phyloP scores from a whole-genome alignment of 2,329 filamentous ascomycete genomes.

The Alternaria rosae region DNA sequence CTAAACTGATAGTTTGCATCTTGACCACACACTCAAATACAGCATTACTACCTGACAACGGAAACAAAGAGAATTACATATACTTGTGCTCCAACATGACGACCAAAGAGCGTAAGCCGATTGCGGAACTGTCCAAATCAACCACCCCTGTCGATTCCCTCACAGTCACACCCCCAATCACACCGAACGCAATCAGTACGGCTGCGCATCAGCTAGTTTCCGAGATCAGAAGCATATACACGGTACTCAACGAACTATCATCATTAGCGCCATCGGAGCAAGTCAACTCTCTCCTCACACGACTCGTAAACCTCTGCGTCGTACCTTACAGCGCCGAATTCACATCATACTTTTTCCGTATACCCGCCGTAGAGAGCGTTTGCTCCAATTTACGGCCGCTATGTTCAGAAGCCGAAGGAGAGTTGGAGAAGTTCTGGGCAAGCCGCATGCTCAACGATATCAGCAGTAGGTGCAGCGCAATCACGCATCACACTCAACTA shows the following conservation, averaged over 20 bases:
- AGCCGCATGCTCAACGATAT: slow-evolving; percentile 38
- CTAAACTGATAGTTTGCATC: not conserved
- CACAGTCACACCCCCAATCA: slow-evolving; percentile 29
- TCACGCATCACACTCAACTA: not conserved
- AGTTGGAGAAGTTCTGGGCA: slow-evolving; percentile 57
- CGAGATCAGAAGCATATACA: slow-evolving; percentile 32
- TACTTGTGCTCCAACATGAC: not conserved
- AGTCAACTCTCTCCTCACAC: slow-evolving; percentile 48
- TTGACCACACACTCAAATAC: not conserved
- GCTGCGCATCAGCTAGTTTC: slow-evolving; percentile 28
- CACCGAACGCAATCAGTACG: slow-evolving; percentile 26
- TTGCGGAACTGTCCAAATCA: not conserved
- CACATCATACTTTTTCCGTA: slow-evolving; percentile 37
- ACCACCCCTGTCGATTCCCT: not conserved
- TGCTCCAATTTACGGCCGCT: slow-evolving; percentile 51
- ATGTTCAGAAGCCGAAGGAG: slow-evolving; percentile 56
- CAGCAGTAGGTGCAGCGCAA: slow-evolving; percentile 2
- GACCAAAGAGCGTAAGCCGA: not conserved
- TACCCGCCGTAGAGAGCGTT: slow-evolving; percentile 42
- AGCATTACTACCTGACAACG: not conserved
- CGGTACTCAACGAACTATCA: slow-evolving; percentile 17
- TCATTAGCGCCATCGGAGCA: slow-evolving; percentile 41
- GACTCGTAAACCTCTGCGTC: slow-evolving; percentile 50
- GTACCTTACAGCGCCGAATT: slow-evolving; percentile 29
- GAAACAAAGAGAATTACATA: not conserved